Percentiles rank a stretch among this genome's conserved stretches.
These are phyloP conservation scores for Fragaria nilgerrensis DNA, from an alignment of 306 rosid species.

Conservation along the genomic window DNA sequence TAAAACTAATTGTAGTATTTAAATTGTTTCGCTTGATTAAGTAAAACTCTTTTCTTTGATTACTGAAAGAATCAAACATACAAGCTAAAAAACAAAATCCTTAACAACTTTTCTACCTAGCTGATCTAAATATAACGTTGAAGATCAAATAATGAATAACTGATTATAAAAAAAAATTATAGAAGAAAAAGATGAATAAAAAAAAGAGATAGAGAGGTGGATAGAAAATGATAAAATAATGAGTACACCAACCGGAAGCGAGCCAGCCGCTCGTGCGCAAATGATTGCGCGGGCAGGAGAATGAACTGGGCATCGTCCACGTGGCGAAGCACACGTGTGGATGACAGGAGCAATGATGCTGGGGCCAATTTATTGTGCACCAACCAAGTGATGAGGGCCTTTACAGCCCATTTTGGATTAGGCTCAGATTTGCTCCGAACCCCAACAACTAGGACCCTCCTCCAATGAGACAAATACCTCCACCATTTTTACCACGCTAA, in stretches of 20 bases:
- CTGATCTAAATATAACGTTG: too few species aligned
- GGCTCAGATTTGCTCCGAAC: conserved; percentile 25
- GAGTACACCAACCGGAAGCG: not conserved
- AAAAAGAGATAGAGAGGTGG: not conserved
- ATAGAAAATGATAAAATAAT: not conserved
- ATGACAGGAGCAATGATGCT: conserved; percentile 27
- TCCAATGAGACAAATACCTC: not conserved
- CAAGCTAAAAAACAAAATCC: too few species aligned
- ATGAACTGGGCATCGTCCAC: conserved; percentile 21
- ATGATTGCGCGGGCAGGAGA: conserved; percentile 49
- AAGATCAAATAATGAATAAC: too few species aligned
- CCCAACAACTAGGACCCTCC: not conserved
- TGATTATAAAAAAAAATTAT: too few species aligned
- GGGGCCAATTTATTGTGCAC: conserved; percentile 33
- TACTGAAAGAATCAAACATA: too few species aligned
- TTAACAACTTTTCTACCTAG: too few species aligned
- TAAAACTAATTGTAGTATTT: too few species aligned
- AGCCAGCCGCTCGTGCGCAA: conserved; percentile 63
- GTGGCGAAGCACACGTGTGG: conserved; percentile 47
- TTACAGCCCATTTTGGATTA: conserved; percentile 29
- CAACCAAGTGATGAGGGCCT: conserved; percentile 17
- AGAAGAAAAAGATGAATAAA: too few species aligned
- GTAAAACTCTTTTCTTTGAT: too few species aligned
- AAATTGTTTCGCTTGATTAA: too few species aligned
- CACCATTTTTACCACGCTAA: not conserved